Evolutionary conservation across 2,329 filamentous ascomycete genomes (phyloP).

Genomic region (Stagonosporopsis rhizophila): DNA sequence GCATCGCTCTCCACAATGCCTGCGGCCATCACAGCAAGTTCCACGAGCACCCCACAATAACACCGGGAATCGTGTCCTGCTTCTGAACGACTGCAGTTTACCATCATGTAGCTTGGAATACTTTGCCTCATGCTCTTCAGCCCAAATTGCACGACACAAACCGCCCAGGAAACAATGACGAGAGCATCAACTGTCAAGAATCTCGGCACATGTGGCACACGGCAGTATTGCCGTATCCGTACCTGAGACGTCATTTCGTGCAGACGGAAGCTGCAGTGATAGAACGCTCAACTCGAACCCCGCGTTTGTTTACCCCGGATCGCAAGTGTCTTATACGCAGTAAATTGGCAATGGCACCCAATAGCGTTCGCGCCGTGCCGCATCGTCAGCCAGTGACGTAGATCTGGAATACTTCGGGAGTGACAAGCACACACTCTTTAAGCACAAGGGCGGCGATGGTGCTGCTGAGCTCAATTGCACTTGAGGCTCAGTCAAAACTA

Average conservation of each 20-base stretch:
- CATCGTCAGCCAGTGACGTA: constrained; percentile 12
- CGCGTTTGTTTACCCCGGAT: constrained; percentile 14
- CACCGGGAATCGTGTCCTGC: neutral
- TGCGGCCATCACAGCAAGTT: constrained; percentile 11
- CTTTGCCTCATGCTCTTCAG: neutral
- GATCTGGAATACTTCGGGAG: neutral
- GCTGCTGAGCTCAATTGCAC: neutral
- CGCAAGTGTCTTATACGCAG: neutral
- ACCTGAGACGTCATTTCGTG: constrained; percentile 11
- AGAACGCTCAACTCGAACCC: constrained; percentile 11
- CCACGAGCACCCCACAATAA: constrained; percentile 15
- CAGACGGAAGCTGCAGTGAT: constrained; percentile 14
- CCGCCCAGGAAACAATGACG: neutral
- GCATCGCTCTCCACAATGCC: constrained; percentile 12
- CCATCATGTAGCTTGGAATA: neutral
- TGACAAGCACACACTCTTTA: constrained; percentile 6
- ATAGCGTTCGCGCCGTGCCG: constrained; percentile 8
- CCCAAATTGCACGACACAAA: neutral
- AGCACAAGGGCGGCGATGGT: constrained; percentile 1
- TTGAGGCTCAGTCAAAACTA: neutral
- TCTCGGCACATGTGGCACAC: constrained; percentile 2
- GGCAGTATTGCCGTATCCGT: constrained; percentile 2
- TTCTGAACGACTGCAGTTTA: neutral
- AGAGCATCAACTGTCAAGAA: neutral
- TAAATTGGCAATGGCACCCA: constrained; percentile 1